Base-by-base conservation (phyloP, 2,329 filamentous ascomycete genomes). In the Aspergillus aculeatinus region DNA sequence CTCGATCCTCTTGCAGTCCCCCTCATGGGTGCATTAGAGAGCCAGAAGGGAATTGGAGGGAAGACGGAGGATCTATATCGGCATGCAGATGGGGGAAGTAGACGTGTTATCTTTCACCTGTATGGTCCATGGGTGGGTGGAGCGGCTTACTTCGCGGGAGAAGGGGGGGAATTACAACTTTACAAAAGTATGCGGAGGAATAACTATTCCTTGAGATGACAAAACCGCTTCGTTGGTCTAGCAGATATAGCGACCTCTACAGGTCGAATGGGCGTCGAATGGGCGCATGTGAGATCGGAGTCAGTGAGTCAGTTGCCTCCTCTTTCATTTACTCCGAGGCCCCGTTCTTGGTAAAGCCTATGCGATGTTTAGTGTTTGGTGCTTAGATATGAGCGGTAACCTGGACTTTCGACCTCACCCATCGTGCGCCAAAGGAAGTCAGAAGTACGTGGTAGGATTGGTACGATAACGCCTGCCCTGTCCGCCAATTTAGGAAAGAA, bases 51-150 rank as follows among this genome's bases (percentile, higher is more conserved):
- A 31, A 61, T 44, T 44, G 51, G 27, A 54, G 33, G 51, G 31
- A 39, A 39, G 42, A 33, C 33, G 42, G 21, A 55, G 29, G 33
- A 58, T 55, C 52, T 33, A 21, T 53, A 48, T 33, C 25, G 42
- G 55, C 57, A 44, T 57, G 57, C 42, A 57, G 50, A 48, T 44
- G 48, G 52, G 33, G n/a, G 25, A 33, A 55, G 39, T 60, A 42
- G 60, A 62, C 60, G 60, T 62, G 60, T 62, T 60, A 55, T 44
- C 53, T 55, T 44, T 25, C 39, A 61, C 60, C 56, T 60, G 57
- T 57, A 57, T 44, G 39, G 44, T 51, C 33, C 14, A 31, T 31
- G 29, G 27, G n/a, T 35, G 27, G 49, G 51, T 44, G 35, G 51
- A 27, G 33, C 42, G 33, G 16, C 9, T 16, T 35, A 12, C 33